phyloP scores from a whole-genome alignment of 148 eudicot genomes.

The Chenopodium suecicum region DNA sequence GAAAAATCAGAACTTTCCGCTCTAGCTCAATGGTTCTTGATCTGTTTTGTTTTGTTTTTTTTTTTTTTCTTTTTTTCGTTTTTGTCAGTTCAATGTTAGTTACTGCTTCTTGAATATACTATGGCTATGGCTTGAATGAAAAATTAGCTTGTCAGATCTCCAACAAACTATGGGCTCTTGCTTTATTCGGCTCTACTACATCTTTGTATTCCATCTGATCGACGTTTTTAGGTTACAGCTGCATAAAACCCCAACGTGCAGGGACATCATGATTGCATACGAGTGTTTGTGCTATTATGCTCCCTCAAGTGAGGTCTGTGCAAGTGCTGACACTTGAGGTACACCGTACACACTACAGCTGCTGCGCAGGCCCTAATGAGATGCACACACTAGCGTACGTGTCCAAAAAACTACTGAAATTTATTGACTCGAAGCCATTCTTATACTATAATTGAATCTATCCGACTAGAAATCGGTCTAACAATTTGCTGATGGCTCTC shows the following conservation, averaged over 20 bases:
- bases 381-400: too few species aligned
- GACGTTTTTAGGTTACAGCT: background rate
- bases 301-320: background rate
- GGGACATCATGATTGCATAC: too few species aligned
- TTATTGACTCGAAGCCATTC: too few species aligned
- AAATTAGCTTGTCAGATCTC: background rate
- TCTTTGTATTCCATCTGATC: background rate
- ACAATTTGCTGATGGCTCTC: too few species aligned
- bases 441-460: too few species aligned
- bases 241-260: too few species aligned
- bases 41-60: background rate
- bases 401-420: too few species aligned
- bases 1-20: constrained; percentile 6
- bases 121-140: background rate
- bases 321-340: background rate
- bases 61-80: background rate
- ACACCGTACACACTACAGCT: too few species aligned
- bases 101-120: background rate
- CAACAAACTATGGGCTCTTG: background rate
- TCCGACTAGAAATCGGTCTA: too few species aligned
- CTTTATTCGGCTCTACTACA: background rate
- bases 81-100: background rate
- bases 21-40: background rate
- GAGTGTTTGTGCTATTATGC: too few species aligned
- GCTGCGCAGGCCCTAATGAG: too few species aligned